Percentiles rank a stretch among this genome's conserved stretches.
phyloP scores from a whole-genome alignment of 805 yeast genomes.

The Candida bentonensis region DNA sequence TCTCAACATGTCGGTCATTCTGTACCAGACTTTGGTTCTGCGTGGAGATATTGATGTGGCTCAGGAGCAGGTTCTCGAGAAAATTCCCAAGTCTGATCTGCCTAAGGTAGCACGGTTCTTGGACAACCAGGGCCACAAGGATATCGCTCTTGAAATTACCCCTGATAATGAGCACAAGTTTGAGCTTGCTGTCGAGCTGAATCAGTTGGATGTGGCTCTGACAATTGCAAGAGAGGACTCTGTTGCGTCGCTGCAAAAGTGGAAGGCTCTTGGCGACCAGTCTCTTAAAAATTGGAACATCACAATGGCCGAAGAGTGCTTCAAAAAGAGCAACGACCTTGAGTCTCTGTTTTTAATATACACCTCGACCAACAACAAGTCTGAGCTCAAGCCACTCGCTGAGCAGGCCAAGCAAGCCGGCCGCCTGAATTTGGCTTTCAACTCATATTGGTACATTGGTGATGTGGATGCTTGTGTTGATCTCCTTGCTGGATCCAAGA shows the following conservation, averaged over 20 bases:
- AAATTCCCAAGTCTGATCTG: constrained; percentile 46
- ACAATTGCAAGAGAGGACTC: constrained; percentile 26
- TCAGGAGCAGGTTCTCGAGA: constrained; percentile 37
- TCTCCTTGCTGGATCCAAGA: constrained; percentile 50
- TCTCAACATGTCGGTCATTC: constrained; percentile 74
- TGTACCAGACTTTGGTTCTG: constrained; percentile 88
- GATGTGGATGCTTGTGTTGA: constrained; percentile 49
- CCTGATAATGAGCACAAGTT: constrained; percentile 85
- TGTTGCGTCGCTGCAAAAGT: constrained; percentile 39
- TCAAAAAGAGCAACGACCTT: constrained; percentile 63
- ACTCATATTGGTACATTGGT: constrained; percentile 78
- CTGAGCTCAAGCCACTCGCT: constrained; percentile 50
- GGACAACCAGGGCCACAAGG: constrained; percentile 80
- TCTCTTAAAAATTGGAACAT: constrained; percentile 70
- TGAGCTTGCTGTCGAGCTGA: constrained; percentile 73
- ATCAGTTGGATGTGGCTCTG: constrained; percentile 56
- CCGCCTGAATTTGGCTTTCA: constrained; percentile 80
- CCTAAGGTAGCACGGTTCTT: constrained; percentile 79
- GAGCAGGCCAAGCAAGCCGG: constrained; percentile 56
- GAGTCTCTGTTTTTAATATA: constrained; percentile 71
- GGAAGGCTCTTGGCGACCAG: constrained; percentile 86
- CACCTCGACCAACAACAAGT: constrained; percentile 62
- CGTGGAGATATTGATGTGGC: constrained; percentile 90
- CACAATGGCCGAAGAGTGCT: constrained; percentile 66
- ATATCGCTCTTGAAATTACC: constrained; percentile 71